These are phyloP conservation scores for Vitis hybrid DNA, from an alignment of 177 flowering plant species.

Conservation along the genomic window DNA sequence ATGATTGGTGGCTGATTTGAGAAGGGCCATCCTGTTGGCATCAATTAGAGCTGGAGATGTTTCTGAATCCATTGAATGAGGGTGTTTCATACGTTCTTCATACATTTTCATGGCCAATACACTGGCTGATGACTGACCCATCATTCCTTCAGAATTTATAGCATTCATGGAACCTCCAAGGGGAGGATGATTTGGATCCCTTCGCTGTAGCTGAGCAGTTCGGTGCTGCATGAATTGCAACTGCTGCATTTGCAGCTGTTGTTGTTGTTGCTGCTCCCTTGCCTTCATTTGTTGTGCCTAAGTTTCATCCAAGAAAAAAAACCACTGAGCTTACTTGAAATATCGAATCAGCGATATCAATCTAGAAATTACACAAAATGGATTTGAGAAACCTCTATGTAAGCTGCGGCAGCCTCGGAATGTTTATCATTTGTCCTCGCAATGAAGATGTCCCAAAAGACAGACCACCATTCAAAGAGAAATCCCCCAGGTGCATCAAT, in stretches of 20 bases:
- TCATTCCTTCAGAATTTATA: slow-evolving; percentile 68
- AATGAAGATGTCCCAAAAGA: slow-evolving; percentile 91
- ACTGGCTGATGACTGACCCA: slow-evolving; percentile 83
- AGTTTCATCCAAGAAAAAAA: not conserved
- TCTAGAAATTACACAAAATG: not conserved
- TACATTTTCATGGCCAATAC: slow-evolving; percentile 73
- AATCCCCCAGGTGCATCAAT: slow-evolving; percentile 98
- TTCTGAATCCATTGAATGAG: slow-evolving; percentile 74
- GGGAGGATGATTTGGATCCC: slow-evolving; percentile 71
- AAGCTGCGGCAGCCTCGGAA: slow-evolving; percentile 88
- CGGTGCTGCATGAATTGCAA: slow-evolving; percentile 82
- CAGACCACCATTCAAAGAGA: slow-evolving; percentile 98
- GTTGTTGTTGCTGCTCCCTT: slow-evolving; percentile 57
- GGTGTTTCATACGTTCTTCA: slow-evolving; percentile 80
- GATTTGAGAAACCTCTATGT: slow-evolving; percentile 63
- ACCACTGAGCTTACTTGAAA: too few species aligned
- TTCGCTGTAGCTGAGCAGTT: slow-evolving; percentile 74
- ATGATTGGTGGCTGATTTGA: slow-evolving; percentile 68
- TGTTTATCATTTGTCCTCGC: slow-evolving; percentile 87
- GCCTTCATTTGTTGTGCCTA: slow-evolving; percentile 80
- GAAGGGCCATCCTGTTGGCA: slow-evolving; percentile 76
- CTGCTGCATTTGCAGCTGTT: slow-evolving; percentile 85
- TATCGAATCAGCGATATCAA: not conserved
- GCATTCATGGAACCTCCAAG: slow-evolving; percentile 62
- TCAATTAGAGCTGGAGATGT: slow-evolving; percentile 69